Percentiles rank a stretch among this genome's conserved stretches.
Evolutionary conservation across 2,329 filamentous ascomycete genomes (phyloP).

Genomic region (Fusarium tricinctum): DNA sequence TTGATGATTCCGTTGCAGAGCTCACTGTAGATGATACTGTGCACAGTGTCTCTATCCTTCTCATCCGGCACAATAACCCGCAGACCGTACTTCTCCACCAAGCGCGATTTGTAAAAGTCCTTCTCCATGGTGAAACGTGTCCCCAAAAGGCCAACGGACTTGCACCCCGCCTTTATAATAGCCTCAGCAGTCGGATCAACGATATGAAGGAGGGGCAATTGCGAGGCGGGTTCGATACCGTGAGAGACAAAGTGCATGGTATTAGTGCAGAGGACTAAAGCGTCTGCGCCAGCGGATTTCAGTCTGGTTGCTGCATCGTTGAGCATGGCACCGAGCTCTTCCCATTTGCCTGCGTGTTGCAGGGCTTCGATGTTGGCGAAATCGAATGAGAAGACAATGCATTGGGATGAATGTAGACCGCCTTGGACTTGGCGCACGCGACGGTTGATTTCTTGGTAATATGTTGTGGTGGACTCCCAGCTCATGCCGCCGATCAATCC

Average conservation of each 20-base stretch:
- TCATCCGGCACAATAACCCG: slow-evolving; percentile 25
- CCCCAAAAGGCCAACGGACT: slow-evolving; percentile 38
- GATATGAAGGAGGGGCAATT: slow-evolving; percentile 46
- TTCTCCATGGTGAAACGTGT: slow-evolving; percentile 48
- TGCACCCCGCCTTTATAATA: slow-evolving; percentile 30
- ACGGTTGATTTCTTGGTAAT: slow-evolving; percentile 49
- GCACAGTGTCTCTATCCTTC: slow-evolving; percentile 19
- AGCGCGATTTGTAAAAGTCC: slow-evolving; percentile 41
- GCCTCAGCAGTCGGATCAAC: slow-evolving; percentile 43
- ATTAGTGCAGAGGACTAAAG: slow-evolving; percentile 46
- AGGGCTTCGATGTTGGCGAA: slow-evolving; percentile 45
- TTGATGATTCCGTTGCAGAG: slow-evolving; percentile 44
- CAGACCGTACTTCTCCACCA: slow-evolving; percentile 28
- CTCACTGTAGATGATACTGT: slow-evolving; percentile 42
- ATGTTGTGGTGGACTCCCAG: slow-evolving; percentile 47
- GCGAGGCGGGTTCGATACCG: slow-evolving; percentile 20
- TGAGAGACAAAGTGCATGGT: slow-evolving; percentile 46
- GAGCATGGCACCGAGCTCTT: slow-evolving; percentile 33
- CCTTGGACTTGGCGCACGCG: slow-evolving; percentile 41
- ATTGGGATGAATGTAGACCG: slow-evolving; percentile 43
- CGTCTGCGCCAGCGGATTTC: slow-evolving; percentile 42
- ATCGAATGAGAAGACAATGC: slow-evolving; percentile 47
- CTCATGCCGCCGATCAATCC: slow-evolving; percentile 50
- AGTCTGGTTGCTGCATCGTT: slow-evolving; percentile 34
- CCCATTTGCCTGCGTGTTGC: slow-evolving; percentile 37